These are phyloP conservation scores for Favolaschia claudopus DNA, from an alignment of 768 basidiomycete species.

Conservation along the genomic window DNA sequence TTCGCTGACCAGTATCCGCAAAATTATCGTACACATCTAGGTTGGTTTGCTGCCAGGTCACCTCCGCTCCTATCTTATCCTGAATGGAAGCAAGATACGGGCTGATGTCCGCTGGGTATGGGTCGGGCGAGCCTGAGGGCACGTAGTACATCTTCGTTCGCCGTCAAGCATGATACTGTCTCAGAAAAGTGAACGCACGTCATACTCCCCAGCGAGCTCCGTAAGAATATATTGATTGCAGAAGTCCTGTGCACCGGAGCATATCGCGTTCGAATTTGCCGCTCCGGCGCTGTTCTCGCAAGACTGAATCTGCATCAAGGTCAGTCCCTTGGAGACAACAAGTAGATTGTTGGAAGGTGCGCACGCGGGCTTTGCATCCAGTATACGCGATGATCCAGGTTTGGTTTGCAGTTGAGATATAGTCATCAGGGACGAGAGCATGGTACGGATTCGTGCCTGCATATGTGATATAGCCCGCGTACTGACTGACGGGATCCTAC, in stretches of 20 bases:
- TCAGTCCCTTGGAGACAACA: background rate
- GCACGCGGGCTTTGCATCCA: slow-evolving; percentile 61
- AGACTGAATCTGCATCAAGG: slow-evolving; percentile 51
- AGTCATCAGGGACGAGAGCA: slow-evolving; percentile 52
- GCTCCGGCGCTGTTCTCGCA: slow-evolving; percentile 61
- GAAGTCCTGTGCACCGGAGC: slow-evolving; percentile 62
- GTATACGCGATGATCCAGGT: slow-evolving; percentile 45
- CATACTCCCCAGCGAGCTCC: slow-evolving; percentile 61
- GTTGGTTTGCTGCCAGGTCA: slow-evolving; percentile 50
- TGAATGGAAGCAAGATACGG: slow-evolving; percentile 39
- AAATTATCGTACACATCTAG: slow-evolving; percentile 56
- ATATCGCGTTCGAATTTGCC: slow-evolving; percentile 56
- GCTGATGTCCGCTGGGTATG: slow-evolving; percentile 57
- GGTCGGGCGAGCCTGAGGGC: slow-evolving; percentile 50
- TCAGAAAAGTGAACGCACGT: slow-evolving; percentile 41
- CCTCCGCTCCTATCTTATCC: slow-evolving; percentile 53
- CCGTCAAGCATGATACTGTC: background rate
- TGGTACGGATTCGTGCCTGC: slow-evolving; percentile 64
- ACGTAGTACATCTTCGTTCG: slow-evolving; percentile 56
- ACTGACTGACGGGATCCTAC: slow-evolving; percentile 57
- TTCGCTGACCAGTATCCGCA: slow-evolving; percentile 49
- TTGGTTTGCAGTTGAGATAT: slow-evolving; percentile 49
- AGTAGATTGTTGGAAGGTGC: background rate
- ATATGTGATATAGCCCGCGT: slow-evolving; percentile 65
- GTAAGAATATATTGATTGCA: slow-evolving; percentile 66